Evolutionary conservation across 2,329 filamentous ascomycete species (phyloP).

Genomic region (Aspergillus bombycis): DNA sequence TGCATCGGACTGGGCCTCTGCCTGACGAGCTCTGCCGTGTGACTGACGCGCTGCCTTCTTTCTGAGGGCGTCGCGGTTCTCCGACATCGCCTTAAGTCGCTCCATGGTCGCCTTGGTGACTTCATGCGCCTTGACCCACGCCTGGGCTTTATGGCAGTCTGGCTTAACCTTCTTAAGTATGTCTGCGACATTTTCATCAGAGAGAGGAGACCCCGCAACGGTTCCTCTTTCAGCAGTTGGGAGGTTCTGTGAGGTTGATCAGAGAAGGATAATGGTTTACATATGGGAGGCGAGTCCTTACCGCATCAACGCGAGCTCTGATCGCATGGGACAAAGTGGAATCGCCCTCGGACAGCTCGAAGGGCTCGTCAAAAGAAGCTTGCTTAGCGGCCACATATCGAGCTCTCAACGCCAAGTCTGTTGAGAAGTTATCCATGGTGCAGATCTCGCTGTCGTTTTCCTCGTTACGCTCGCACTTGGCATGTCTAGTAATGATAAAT

Average conservation of each 20-base stretch:
- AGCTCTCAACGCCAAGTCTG: background rate
- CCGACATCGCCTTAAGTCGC: slow-evolving; percentile 7
- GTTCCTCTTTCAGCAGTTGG: background rate
- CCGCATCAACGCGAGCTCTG: background rate
- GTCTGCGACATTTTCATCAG: slow-evolving; percentile 19
- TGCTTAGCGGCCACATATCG: background rate
- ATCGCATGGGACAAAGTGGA: background rate
- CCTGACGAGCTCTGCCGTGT: slow-evolving; percentile 11
- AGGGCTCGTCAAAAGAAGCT: background rate
- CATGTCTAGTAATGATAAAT: background rate
- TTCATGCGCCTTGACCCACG: slow-evolving; percentile 24
- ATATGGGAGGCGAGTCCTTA: background rate
- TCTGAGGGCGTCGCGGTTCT: slow-evolving; percentile 12
- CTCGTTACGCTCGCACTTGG: background rate
- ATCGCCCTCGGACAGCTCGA: background rate
- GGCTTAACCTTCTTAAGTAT: slow-evolving; percentile 24
- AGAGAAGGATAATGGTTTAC: background rate
- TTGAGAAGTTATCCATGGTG: background rate
- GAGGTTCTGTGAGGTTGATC: background rate
- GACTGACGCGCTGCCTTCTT: slow-evolving; percentile 14
- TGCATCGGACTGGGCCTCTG: slow-evolving; percentile 3
- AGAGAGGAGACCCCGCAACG: slow-evolving; percentile 11
- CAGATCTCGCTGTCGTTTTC: background rate
- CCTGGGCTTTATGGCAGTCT: slow-evolving; percentile 21
- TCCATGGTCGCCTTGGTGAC: slow-evolving; percentile 11